A percentile compares a stretch with the other conserved stretches of the same genome.
Evolutionary conservation across 352 stramenopile species (phyloP).

Genomic region (Globisporangium alternatum): DNA sequence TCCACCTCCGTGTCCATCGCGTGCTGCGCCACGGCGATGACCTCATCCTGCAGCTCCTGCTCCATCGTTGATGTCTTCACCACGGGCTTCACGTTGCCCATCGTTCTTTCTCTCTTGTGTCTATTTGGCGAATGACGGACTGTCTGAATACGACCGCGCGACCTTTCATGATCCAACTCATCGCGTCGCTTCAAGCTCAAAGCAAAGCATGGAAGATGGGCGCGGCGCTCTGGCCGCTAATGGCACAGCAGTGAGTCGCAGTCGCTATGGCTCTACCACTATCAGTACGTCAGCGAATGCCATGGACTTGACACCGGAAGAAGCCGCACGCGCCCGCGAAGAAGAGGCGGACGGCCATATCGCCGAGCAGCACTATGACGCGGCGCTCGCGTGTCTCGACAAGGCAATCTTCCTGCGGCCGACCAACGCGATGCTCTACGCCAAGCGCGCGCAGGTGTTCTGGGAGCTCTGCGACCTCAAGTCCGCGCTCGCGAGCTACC

Average conservation of each 20-base stretch:
- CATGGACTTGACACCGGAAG: conserved; percentile 43
- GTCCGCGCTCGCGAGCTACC: conserved; percentile 76
- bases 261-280: background rate
- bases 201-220: conserved; percentile 6
- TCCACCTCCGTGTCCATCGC: conserved; percentile 79
- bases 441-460: conserved; percentile 69
- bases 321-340: conserved; percentile 47
- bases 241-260: background rate
- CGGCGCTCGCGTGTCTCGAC: conserved; percentile 53
- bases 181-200: conserved; percentile 9
- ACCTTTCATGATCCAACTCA: conserved; percentile 9
- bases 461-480: conserved; percentile 75
- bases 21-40: conserved; percentile 73
- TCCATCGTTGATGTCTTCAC: conserved; percentile 89
- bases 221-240: background rate
- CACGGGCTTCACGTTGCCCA: conserved; percentile 71
- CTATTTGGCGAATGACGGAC: background rate
- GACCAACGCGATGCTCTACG: conserved; percentile 46
- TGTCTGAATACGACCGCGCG: background rate
- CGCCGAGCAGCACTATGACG: conserved; percentile 33
- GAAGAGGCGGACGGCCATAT: conserved; percentile 41
- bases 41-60: conserved; percentile 81
- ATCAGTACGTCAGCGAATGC: conserved; percentile 4
- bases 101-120: conserved; percentile 6
- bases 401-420: conserved; percentile 78